A percentile compares a stretch with the other conserved stretches of the same genome.
Conservation (phyloP, 345 rosid genomes). For the Xanthoceras sorbifolium region DNA sequence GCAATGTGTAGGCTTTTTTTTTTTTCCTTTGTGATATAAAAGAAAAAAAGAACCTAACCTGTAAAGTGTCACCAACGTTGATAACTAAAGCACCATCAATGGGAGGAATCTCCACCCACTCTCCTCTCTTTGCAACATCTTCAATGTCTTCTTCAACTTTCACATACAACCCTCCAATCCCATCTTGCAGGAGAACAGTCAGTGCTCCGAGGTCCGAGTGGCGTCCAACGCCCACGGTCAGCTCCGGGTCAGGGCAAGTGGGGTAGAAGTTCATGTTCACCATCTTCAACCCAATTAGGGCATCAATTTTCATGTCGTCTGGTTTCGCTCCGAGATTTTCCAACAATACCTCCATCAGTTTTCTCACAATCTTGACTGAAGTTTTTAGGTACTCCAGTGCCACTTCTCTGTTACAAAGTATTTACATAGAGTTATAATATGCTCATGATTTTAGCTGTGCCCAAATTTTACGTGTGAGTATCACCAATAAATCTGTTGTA, state of each 20-base stretch:
- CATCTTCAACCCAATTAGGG: conserved; percentile 40
- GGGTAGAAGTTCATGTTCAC: conserved; percentile 64
- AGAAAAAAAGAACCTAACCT: too few relatives aligned
- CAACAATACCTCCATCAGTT: conserved; percentile 34
- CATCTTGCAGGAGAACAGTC: conserved; percentile 55
- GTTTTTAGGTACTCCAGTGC: conserved; percentile 43
- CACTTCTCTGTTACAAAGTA: conserved; percentile 32
- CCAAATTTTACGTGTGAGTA: too few relatives aligned
- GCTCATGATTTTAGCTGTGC: too few relatives aligned
- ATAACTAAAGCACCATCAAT: conserved; percentile 18
- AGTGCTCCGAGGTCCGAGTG: conserved; percentile 62
- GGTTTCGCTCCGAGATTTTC: conserved; percentile 41
- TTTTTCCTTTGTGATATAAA: too few relatives aligned
- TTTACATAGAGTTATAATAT: too few relatives aligned
- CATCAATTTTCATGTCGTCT: conserved; percentile 39
- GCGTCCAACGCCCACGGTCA: conserved; percentile 57
- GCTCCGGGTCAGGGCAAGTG: conserved; percentile 55
- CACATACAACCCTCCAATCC: conserved; percentile 59
- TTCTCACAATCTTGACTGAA: conserved; percentile 43
- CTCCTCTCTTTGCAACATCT: conserved; percentile 3
- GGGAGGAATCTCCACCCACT: conserved; percentile 19
- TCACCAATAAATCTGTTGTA: too few relatives aligned
- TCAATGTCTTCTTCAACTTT: conserved; percentile 30
- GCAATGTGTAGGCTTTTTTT: too few relatives aligned
- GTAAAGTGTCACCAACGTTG: conserved; percentile 19